Evolutionary conservation across 2,329 filamentous ascomycete genomes (phyloP).

Genomic region (Colletotrichum sansevieriae): DNA sequence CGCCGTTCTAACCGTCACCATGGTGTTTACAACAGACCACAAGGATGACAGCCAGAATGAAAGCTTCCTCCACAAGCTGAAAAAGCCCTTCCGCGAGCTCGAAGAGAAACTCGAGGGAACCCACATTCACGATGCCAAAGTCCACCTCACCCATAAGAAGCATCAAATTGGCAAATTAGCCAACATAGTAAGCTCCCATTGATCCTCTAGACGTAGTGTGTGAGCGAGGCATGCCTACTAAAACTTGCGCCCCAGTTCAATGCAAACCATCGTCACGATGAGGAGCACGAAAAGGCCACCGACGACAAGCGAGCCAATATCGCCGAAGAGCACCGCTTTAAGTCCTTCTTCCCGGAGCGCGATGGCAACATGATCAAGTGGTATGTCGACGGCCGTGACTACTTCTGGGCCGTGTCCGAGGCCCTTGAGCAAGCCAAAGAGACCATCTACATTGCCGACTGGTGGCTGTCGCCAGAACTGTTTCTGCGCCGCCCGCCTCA

Average conservation of each 20-base stretch:
- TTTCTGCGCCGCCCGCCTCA: slow-evolving; percentile 89
- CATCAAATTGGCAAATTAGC: slow-evolving; percentile 74
- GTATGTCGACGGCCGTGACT: slow-evolving; percentile 96
- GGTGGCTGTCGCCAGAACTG: slow-evolving; percentile 94
- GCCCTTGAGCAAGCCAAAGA: slow-evolving; percentile 92
- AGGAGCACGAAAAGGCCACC: slow-evolving; percentile 87
- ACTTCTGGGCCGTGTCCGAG: slow-evolving; percentile 92
- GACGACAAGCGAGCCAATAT: slow-evolving; percentile 84
- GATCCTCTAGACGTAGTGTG: background rate
- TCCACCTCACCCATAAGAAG: slow-evolving; percentile 71
- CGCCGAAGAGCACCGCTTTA: slow-evolving; percentile 81
- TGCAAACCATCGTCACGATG: slow-evolving; percentile 90
- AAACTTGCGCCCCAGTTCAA: slow-evolving; percentile 72
- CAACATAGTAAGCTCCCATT: slow-evolving; percentile 64
- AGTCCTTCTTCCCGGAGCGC: slow-evolving; percentile 90
- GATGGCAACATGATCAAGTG: slow-evolving; percentile 92
- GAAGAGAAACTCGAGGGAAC: slow-evolving; percentile 68
- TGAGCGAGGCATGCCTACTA: slow-evolving; percentile 13
- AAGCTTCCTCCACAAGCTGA: slow-evolving; percentile 61
- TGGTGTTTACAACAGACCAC: slow-evolving; percentile 37
- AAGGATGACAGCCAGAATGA: slow-evolving; percentile 47
- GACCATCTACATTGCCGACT: slow-evolving; percentile 95
- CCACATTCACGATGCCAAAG: slow-evolving; percentile 69
- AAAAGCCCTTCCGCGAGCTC: slow-evolving; percentile 60
- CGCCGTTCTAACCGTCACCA: slow-evolving; percentile 6